Percentiles rank a stretch among this genome's conserved stretches.
Evolutionary conservation across 805 yeast species (phyloP).

Genomic region (Vanderwaltozyma tropicalis): DNA sequence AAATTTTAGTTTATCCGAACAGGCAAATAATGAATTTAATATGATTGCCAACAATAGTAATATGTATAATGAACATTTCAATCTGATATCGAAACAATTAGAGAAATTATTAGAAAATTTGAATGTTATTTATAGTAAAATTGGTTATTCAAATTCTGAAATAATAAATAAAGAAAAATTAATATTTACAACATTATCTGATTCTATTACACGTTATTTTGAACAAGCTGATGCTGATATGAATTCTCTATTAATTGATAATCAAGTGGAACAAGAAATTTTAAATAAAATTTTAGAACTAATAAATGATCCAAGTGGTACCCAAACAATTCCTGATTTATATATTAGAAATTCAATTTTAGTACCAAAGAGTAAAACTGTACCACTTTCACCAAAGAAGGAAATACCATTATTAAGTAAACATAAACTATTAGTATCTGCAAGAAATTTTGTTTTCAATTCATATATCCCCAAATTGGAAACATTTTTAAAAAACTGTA

Average conservation of each 20-base stretch:
- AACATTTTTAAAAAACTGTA: slow-evolving; percentile 15
- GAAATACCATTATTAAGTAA: slow-evolving; percentile 28
- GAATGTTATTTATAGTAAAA: slow-evolving; percentile 38
- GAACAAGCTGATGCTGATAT: slow-evolving; percentile 31
- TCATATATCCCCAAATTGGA: slow-evolving; percentile 25
- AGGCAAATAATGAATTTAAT: not conserved
- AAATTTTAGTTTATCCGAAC: slow-evolving; percentile 5
- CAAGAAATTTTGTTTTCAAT: slow-evolving; percentile 24
- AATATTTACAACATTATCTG: slow-evolving; percentile 40
- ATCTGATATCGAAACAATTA: slow-evolving; percentile 23
- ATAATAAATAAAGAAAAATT: slow-evolving; percentile 39
- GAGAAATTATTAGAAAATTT: slow-evolving; percentile 31
- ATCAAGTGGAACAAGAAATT: slow-evolving; percentile 18
- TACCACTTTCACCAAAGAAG: slow-evolving; percentile 26
- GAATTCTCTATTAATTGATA: slow-evolving; percentile 23
- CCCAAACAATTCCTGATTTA: slow-evolving; percentile 32
- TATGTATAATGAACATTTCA: slow-evolving; percentile 24
- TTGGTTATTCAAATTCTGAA: slow-evolving; percentile 46
- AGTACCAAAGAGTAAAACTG: slow-evolving; percentile 13
- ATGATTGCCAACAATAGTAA: not conserved
- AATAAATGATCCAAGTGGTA: slow-evolving; percentile 30
- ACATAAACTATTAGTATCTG: slow-evolving; percentile 25
- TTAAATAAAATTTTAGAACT: slow-evolving; percentile 26
- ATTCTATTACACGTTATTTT: slow-evolving; percentile 36
- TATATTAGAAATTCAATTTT: slow-evolving; percentile 31